Percentiles rank a stretch among this genome's conserved stretches.
Conservation (phyloP, 495 filamentous ascomycete species). For the Aspergillus carlsbadensis region DNA sequence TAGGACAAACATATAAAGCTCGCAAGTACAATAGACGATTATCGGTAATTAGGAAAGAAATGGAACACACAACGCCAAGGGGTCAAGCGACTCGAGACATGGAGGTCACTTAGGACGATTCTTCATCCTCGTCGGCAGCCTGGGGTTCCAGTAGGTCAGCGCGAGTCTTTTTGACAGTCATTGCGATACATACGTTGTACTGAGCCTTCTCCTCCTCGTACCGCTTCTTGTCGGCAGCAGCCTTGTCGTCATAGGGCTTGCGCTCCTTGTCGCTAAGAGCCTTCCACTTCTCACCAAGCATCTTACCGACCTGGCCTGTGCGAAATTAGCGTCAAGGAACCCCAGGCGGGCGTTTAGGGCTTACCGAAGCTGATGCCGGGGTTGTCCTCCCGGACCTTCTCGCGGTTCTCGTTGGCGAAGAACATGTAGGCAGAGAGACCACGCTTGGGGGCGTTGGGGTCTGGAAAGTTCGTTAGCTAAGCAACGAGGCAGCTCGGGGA, state of each 20-base stretch:
- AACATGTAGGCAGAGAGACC: conserved; percentile 99
- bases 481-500: conserved; percentile 9
- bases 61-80: conserved; percentile 31
- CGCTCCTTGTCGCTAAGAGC: conserved; percentile 84
- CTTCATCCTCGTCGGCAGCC: conserved; percentile 53
- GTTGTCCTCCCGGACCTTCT: conserved; percentile 97
- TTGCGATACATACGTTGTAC: conserved; percentile 68
- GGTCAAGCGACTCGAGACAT: conserved; percentile 29
- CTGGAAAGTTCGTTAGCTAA: conserved; percentile 42
- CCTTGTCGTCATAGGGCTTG: conserved; percentile 92
- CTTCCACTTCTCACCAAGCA: conserved; percentile 98
- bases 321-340: conserved; percentile 18
- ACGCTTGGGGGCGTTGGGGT: conserved; percentile 98
- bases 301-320: conserved; percentile 92
- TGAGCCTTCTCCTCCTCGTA: conserved; percentile 96
- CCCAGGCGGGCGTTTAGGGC: conserved; percentile 14
- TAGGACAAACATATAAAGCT: conserved; percentile 28
- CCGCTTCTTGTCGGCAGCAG: conserved; percentile 93
- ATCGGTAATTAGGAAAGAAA: conserved; percentile 31
- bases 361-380: conserved; percentile 95
- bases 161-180: background rate
- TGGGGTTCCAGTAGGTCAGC: conserved; percentile 3
- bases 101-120: conserved; percentile 43
- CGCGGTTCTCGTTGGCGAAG: conserved; percentile 98
- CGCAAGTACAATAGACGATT: conserved; percentile 33